Evolutionary conservation across 2,329 filamentous ascomycete genomes (phyloP).

Genomic region (Lojkania enalia): DNA sequence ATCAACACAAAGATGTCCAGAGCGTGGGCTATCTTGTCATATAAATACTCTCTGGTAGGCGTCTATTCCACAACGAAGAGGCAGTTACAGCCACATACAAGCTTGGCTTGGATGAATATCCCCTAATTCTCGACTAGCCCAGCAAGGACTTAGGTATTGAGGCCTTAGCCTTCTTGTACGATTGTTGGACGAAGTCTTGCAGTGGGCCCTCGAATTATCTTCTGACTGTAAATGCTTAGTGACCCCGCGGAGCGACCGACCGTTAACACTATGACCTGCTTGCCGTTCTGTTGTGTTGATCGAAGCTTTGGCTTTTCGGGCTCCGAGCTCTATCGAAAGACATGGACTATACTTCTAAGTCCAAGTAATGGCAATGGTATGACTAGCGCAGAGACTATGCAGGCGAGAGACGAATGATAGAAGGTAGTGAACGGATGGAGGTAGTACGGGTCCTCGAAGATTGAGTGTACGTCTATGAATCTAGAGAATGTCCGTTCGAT

Average conservation of each 20-base stretch:
- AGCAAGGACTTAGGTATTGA: neutral
- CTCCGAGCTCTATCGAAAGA: neutral
- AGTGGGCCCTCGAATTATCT: neutral
- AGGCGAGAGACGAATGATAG: no score
- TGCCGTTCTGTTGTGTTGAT: neutral
- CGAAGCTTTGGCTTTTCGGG: neutral
- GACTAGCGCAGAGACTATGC: no score
- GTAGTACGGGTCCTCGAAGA: no score
- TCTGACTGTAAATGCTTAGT: neutral
- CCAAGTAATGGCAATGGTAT: no score
- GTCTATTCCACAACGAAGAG: conserved; percentile 5
- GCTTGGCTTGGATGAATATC: neutral
- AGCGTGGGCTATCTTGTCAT: conserved; percentile 6
- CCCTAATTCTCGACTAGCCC: conserved; percentile 3
- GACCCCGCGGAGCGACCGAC: conserved; percentile 2
- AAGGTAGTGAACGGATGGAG: no score
- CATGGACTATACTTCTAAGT: no score
- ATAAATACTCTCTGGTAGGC: conserved; percentile 3
- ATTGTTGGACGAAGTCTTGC: conserved; percentile 8
- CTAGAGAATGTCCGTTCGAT: no score
- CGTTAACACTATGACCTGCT: neutral
- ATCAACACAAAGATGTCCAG: conserved; percentile 3
- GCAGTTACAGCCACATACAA: conserved; percentile 1
- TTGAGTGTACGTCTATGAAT: no score
- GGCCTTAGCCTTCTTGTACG: conserved; percentile 3